Conservation (phyloP, 192 early-diverging fungal genomes). For the Podila clonocystis region DNA sequence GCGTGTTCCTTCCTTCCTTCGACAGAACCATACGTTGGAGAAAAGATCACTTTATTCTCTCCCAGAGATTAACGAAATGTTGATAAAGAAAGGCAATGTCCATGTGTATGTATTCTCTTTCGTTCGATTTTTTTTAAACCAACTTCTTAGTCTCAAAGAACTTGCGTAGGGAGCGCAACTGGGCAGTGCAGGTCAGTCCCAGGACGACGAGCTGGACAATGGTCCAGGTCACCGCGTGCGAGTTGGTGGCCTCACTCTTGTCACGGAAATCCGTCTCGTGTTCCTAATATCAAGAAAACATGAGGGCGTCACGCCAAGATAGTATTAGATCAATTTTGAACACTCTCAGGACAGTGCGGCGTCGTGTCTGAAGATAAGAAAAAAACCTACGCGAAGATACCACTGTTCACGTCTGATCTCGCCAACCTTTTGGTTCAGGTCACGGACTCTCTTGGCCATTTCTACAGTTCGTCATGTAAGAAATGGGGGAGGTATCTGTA, state of each 20-base stretch:
- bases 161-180: slow-evolving; percentile 82
- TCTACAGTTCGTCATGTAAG: slow-evolving; percentile 47
- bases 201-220: slow-evolving; percentile 86
- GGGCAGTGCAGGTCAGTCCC: slow-evolving; percentile 80
- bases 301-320: slow-evolving; percentile 7
- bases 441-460: slow-evolving; percentile 73
- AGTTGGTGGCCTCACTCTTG: slow-evolving; percentile 84
- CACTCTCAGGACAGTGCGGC: neutral
- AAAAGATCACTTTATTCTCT: too few species aligned
- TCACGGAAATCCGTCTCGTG: slow-evolving; percentile 89
- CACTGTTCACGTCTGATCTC: slow-evolving; percentile 90
- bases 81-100: neutral
- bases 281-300: slow-evolving; percentile 61
- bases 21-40: too few species aligned
- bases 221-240: slow-evolving; percentile 87
- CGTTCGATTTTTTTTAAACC: slow-evolving; percentile 58
- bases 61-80: too few species aligned
- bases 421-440: slow-evolving; percentile 80
- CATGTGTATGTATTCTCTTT: neutral
- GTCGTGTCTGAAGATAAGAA: neutral
- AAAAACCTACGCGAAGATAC: slow-evolving; percentile 79
- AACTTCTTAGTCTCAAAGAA: slow-evolving; percentile 96
- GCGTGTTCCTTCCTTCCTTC: too few species aligned
- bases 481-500: neutral
- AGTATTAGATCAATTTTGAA: neutral